phyloP scores from a whole-genome alignment of 306 rosid species.

The Arachis stenosperma region DNA sequence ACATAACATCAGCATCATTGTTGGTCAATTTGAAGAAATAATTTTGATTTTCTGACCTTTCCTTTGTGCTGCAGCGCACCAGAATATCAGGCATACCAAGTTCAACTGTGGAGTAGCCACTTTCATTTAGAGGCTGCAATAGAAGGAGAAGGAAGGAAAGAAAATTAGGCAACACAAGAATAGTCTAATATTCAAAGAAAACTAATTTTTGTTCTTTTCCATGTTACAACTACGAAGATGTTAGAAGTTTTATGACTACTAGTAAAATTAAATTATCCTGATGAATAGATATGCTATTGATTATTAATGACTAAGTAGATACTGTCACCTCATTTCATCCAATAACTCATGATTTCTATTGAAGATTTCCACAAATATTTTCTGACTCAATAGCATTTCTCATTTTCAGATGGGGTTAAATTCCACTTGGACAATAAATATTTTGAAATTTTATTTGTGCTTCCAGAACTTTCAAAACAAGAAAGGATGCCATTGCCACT shows the following conservation, averaged over 20 bases:
- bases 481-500: background rate
- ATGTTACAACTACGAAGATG: background rate
- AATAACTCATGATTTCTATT: too few relatives aligned
- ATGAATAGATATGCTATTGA: too few relatives aligned
- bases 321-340: too few relatives aligned
- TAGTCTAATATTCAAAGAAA: slow-evolving; percentile 3
- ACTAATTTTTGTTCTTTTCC: slow-evolving; percentile 1
- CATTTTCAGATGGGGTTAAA: background rate
- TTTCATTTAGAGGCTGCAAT: slow-evolving; percentile 71
- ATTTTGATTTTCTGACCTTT: slow-evolving; percentile 38
- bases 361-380: too few relatives aligned
- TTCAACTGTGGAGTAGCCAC: slow-evolving; percentile 68
- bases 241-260: too few relatives aligned
- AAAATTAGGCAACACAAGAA: slow-evolving; percentile 1
- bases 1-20: slow-evolving; percentile 39
- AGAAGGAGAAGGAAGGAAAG: background rate
- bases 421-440: background rate
- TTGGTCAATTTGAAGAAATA: slow-evolving; percentile 51
- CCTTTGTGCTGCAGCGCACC: slow-evolving; percentile 55
- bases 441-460: too few relatives aligned
- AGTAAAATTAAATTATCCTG: too few relatives aligned
- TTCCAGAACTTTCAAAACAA: background rate
- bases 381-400: too few relatives aligned
- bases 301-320: too few relatives aligned
- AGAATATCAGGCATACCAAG: slow-evolving; percentile 67